phyloP scores from a whole-genome alignment of 1,284 basidiomycete species.

The Rhodotorula sp. region DNA sequence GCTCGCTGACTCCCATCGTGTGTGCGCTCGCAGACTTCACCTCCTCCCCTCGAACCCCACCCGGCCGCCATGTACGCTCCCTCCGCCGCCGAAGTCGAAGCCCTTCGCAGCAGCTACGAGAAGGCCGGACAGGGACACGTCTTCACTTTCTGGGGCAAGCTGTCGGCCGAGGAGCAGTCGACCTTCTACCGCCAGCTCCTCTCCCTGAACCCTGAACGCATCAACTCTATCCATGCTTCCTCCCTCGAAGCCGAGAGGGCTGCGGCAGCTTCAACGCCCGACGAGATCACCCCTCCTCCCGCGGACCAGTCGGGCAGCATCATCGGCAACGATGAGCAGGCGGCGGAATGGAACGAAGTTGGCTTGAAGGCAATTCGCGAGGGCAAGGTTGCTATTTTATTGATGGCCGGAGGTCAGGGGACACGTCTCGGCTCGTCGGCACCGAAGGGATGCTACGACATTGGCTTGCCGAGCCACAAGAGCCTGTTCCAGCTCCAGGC shows the following conservation, averaged over 20 bases:
- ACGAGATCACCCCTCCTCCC: constrained; percentile 72
- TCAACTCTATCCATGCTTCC: constrained; percentile 81
- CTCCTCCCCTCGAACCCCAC: background rate
- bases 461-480: constrained; percentile 87
- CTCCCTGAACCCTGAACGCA: constrained; percentile 79
- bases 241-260: constrained; percentile 53
- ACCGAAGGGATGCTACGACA: constrained; percentile 98
- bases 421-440: constrained; percentile 86
- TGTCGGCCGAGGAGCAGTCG: constrained; percentile 55
- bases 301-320: constrained; percentile 67
- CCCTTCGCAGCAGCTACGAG: constrained; percentile 16
- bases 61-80: constrained; percentile 11
- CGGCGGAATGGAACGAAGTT: constrained; percentile 65
- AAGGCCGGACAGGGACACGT: constrained; percentile 33
- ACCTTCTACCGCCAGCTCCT: constrained; percentile 72
- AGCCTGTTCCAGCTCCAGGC: constrained; percentile 96
- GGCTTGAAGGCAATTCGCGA: constrained; percentile 79
- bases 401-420: constrained; percentile 98
- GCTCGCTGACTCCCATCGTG: background rate
- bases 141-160: constrained; percentile 39
- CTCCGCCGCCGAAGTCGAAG: constrained; percentile 3
- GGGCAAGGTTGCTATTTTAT: constrained; percentile 83
- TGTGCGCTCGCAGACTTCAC: background rate
- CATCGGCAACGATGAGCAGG: constrained; percentile 57
- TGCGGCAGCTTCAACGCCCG: constrained; percentile 48